phyloP scores from a whole-genome alignment of 169 alveolate species.

The Plasmodium yoelii region DNA sequence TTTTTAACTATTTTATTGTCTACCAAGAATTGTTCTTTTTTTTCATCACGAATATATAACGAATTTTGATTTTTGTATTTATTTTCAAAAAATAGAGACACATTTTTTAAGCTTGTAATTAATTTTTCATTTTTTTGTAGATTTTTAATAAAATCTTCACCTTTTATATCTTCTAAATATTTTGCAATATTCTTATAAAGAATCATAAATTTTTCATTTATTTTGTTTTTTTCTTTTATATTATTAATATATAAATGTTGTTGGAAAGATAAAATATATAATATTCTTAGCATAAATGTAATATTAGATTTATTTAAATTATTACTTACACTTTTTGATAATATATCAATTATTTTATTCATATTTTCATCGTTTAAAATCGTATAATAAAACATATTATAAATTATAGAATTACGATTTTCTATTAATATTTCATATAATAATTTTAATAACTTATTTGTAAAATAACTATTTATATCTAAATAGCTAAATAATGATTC shows the following conservation, averaged over 20 bases:
- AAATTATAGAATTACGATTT: conserved; percentile 43
- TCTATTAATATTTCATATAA: conserved; percentile 70
- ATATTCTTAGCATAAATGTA: conserved; percentile 56
- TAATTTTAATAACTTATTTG: conserved; percentile 67
- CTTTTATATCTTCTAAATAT: conserved; percentile 34
- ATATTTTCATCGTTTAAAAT: conserved; percentile 70
- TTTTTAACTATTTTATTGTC: conserved; percentile 63
- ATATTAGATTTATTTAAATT: conserved; percentile 56
- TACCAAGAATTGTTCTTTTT: conserved; percentile 46
- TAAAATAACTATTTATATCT: conserved; percentile 42
- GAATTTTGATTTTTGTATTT: conserved; percentile 74
- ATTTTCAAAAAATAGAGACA: conserved; percentile 69
- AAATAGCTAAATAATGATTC: conserved; percentile 37
- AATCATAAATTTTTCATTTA: conserved; percentile 15
- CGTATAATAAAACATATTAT: conserved; percentile 63
- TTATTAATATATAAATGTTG: conserved; percentile 24
- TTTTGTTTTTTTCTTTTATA: conserved; percentile 10
- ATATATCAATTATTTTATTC: conserved; percentile 36
- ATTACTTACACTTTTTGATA: conserved; percentile 51
- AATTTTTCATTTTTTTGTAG: conserved; percentile 52
- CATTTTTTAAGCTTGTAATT: conserved; percentile 53
- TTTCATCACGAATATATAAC: conserved; percentile 51
- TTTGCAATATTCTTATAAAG: conserved; percentile 46
- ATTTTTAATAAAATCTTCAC: conserved; percentile 32
- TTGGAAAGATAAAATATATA: conserved; percentile 62